Conservation (phyloP, 2,329 filamentous ascomycete species). For the Ophiostoma novo-ulmi region DNA sequence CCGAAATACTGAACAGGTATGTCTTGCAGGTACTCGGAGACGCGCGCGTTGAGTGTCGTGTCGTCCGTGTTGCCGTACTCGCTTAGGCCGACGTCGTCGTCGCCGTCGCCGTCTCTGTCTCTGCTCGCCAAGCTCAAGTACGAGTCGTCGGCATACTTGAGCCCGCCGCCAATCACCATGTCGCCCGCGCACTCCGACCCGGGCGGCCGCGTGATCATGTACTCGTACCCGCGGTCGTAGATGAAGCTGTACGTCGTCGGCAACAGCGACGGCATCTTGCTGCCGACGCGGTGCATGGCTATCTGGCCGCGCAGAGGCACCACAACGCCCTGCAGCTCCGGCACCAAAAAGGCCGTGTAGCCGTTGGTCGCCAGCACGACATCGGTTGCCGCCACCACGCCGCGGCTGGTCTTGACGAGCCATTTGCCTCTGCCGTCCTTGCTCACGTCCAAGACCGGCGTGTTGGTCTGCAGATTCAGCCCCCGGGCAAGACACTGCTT, state of each 20-base stretch:
- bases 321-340: conserved; percentile 43
- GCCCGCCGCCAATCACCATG: conserved; percentile 59
- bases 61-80: conserved; percentile 57
- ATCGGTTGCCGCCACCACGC: conserved; percentile 38
- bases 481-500: conserved; percentile 41
- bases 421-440: conserved; percentile 30
- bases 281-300: conserved; percentile 39
- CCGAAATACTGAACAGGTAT: conserved; percentile 50
- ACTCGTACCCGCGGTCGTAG: conserved; percentile 58
- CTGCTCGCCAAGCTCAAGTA: conserved; percentile 29
- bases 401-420: conserved; percentile 41
- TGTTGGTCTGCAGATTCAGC: conserved; percentile 50
- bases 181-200: conserved; percentile 43
- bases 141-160: conserved; percentile 31
- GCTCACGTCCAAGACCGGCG: conserved; percentile 37
- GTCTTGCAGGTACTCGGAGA: conserved; percentile 44
- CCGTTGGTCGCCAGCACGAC: conserved; percentile 52
- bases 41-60: conserved; percentile 44
- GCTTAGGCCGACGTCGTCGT: conserved; percentile 34
- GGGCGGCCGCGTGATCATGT: conserved; percentile 57
- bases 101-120: conserved; percentile 21
- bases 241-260: conserved; percentile 57
- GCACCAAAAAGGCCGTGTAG: conserved; percentile 45
- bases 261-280: conserved; percentile 37
- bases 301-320: conserved; percentile 49